phyloP scores from a whole-genome alignment of 192 early-diverging fungal species.

The Coemansia sp. region DNA sequence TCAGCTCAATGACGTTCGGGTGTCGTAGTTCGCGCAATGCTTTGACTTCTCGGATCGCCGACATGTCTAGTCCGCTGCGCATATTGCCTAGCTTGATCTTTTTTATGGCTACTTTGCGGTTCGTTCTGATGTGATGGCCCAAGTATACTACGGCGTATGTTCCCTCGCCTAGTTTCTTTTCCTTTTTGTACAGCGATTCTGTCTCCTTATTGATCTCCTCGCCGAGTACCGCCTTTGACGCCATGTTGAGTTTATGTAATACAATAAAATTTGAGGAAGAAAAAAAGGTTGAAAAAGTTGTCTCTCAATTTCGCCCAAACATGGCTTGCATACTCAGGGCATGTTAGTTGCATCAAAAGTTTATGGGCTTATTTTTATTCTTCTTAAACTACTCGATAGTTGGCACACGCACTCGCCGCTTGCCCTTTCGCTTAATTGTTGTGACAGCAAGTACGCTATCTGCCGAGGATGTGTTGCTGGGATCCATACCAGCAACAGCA shows the following conservation, averaged over 20 bases:
- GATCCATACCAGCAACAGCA: background rate
- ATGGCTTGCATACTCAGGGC: background rate
- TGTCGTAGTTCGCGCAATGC: constrained; percentile 89
- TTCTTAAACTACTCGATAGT: constrained; percentile 27
- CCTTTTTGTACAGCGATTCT: constrained; percentile 77
- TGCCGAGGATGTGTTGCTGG: background rate
- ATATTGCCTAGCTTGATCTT: constrained; percentile 94
- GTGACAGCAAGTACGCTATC: background rate
- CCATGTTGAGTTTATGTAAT: background rate
- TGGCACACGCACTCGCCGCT: constrained; percentile 49
- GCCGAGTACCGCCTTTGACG: constrained; percentile 44
- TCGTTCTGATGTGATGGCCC: constrained; percentile 63
- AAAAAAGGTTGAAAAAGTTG: background rate
- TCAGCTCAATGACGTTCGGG: constrained; percentile 91
- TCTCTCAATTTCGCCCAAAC: background rate
- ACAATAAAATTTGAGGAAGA: background rate
- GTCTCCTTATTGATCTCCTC: constrained; percentile 68
- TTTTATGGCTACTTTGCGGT: constrained; percentile 88
- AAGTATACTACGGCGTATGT: constrained; percentile 93
- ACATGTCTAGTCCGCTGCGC: constrained; percentile 93
- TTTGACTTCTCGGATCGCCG: constrained; percentile 94
- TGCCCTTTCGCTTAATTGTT: constrained; percentile 48
- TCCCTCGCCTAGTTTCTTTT: constrained; percentile 92
- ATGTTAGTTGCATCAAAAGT: background rate
- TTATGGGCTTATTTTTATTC: background rate